These are phyloP conservation scores for Cryptococcus sp. DNA, from an alignment of 1,284 basidiomycete genomes.

Conservation along the genomic window DNA sequence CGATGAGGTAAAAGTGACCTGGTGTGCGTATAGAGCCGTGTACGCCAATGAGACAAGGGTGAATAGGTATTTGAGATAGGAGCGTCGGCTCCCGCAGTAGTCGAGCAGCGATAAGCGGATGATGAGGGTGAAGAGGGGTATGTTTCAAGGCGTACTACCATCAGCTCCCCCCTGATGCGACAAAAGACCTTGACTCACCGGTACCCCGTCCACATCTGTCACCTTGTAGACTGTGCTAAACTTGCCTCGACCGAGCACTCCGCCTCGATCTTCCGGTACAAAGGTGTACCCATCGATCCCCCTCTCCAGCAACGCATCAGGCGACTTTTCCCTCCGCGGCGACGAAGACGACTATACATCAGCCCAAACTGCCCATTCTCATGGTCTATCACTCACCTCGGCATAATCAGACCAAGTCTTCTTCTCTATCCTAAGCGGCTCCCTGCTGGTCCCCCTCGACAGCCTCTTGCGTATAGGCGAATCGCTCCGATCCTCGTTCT, in stretches of 20 bases:
- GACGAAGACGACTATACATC: not conserved
- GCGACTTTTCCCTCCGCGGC: conserved; percentile 14
- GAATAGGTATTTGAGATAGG: conserved; percentile 52
- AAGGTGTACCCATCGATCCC: conserved; percentile 49
- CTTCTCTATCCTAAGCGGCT: conserved; percentile 1
- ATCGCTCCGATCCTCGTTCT: not conserved
- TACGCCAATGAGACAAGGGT: conserved; percentile 54
- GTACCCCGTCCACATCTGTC: conserved; percentile 24
- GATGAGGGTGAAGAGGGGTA: conserved; percentile 55
- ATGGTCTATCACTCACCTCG: too few species aligned
- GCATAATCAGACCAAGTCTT: not conserved
- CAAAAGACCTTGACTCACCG: conserved; percentile 29
- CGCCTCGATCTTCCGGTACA: conserved; percentile 24
- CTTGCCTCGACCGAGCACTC: conserved; percentile 49
- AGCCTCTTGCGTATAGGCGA: not conserved
- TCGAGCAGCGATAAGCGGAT: conserved; percentile 53
- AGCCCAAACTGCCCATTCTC: not conserved
- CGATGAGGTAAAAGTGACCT: conserved; percentile 56
- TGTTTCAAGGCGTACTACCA: conserved; percentile 53
- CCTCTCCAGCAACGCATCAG: conserved; percentile 40
- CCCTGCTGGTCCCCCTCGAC: not conserved
- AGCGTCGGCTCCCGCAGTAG: conserved; percentile 54
- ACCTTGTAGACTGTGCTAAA: conserved; percentile 50
- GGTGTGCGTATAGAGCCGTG: conserved; percentile 53
- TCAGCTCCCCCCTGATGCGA: not conserved